These are phyloP conservation scores for Bjerkandera adusta DNA, from an alignment of 1,284 basidiomycete genomes.

Conservation along the genomic window DNA sequence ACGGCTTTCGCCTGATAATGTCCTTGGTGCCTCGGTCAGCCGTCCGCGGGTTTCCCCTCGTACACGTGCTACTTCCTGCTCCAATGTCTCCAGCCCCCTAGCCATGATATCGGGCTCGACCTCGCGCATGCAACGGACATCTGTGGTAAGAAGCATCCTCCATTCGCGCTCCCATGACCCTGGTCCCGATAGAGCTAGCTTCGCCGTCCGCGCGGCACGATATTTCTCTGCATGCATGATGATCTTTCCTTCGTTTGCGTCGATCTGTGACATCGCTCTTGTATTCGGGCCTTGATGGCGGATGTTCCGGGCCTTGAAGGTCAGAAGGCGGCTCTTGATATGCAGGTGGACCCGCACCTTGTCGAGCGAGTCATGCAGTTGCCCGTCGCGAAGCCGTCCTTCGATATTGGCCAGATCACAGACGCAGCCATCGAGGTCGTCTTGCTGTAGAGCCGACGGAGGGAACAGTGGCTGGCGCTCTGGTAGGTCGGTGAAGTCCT, in stretches of 20 bases:
- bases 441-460: neutral
- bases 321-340: constrained; percentile 3
- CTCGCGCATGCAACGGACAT: constrained; percentile 3
- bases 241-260: constrained; percentile 5
- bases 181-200: constrained; percentile 3
- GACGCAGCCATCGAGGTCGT: neutral
- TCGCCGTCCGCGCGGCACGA: constrained; percentile 10
- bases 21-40: too few relatives aligned
- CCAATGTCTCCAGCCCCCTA: too few relatives aligned
- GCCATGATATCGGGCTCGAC: too few relatives aligned
- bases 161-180: constrained; percentile 23
- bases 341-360: constrained; percentile 7
- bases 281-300: constrained; percentile 3
- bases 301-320: constrained; percentile 7
- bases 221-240: constrained; percentile 5
- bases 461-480: neutral
- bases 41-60: too few relatives aligned
- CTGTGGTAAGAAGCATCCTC: constrained; percentile 1
- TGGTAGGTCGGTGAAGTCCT: neutral
- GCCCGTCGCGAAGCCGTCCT: constrained; percentile 4
- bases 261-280: neutral
- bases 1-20: neutral
- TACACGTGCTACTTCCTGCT: neutral
- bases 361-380: constrained; percentile 7
- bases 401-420: constrained; percentile 4